Base-by-base conservation (phyloP, 257 asterid genomes). In the Solanum sejunctum region DNA sequence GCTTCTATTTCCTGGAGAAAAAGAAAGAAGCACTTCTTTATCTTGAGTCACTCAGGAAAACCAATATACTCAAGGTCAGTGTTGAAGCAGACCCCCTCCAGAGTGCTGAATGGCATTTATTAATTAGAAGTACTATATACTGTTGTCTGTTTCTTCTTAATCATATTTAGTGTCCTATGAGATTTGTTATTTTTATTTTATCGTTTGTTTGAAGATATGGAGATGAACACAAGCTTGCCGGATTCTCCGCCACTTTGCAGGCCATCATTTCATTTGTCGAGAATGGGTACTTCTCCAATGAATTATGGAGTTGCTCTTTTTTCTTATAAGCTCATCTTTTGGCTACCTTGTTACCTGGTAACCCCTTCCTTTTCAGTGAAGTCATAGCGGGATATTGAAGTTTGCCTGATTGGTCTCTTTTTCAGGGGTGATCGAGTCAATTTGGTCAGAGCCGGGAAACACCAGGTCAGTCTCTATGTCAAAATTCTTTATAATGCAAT, bases 181-280 rank as follows among this genome's bases (percentile, higher is more conserved):
- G 49, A 78, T 75, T 45, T n/a, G 21, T 41, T 81, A 67, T 77
- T 54, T 58, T 41, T 85, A 43, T 84, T 71, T 63, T 69, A 11
- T 72, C 32, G 69, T 55, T 87, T 63, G 71, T 80, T 84, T 86
- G 75, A 88, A 97, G 99, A 90, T 92, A 97, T 85, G 99, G 99
- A 88, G 99, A 97, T 89, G 99, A 94, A 87, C 93, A 97, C 90
- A 97, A 93, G 91, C 91, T 97, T 80, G 99, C 99, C 83, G 99
- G 99, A 85, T 97, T 97, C 89, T 97, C 98, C 43, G 99, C 99
- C 21, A 97, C 98, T 70, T 90, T 97, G 90, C 99, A 97, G 89
- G 99, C 99, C 85, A 97, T 97, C 87, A 94, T 97, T 87, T 97
- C 99, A 78, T 97, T 95, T 88, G 98, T 97, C 73, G 99, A 95